Base-by-base conservation (phyloP, 2,329 filamentous ascomycete genomes). In the Fusarium pilosicola region DNA sequence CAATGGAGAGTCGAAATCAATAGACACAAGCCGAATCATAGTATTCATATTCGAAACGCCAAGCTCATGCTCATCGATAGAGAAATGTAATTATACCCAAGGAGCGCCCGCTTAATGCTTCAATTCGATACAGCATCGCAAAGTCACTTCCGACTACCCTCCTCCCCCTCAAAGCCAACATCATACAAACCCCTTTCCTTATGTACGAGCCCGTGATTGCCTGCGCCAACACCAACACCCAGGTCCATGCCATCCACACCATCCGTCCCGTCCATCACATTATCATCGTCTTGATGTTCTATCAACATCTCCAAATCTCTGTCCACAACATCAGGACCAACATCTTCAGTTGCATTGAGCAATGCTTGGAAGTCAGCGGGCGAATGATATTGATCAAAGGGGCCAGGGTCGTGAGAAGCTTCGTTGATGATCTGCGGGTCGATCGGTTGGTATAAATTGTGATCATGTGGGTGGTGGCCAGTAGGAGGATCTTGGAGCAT, bases 391-490 rank as follows among this genome's bases (percentile, higher is more conserved):
- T 84, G 80, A 58, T 83, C 82, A 68, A 86, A 87, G 28, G 81
- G 74, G 51, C 76, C 78, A 64, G 84, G 73, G 64, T 80, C 79
- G 54, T 80, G 77, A 14, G 70, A 64, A 54, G 75, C 51, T n/a
- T 78, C 61, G 66, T 75, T 85, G 74, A 89, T 89, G 61, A 90
- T 89, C 73, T 88, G 87, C n/a, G 88, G 88, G 76, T 90, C 88
- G 78, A 90, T 89, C 32, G 88, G 88, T 60, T 89, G 86, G 77
- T 87, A 88, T 34, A 85, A 80, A 24, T 59, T 68, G 59, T 61
- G 65, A 32, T 77, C 66, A 39, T 76, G 71, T 17, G 62, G 78
- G 39, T 78, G 75, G 9, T 80, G 71, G 58, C 64, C 77, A 77
- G 56, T 75, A 62, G 20, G 80, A 73, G 64, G 81, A 60, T 80